phyloP scores from a whole-genome alignment of 257 asterid genomes.

The Agastache rugosa region DNA sequence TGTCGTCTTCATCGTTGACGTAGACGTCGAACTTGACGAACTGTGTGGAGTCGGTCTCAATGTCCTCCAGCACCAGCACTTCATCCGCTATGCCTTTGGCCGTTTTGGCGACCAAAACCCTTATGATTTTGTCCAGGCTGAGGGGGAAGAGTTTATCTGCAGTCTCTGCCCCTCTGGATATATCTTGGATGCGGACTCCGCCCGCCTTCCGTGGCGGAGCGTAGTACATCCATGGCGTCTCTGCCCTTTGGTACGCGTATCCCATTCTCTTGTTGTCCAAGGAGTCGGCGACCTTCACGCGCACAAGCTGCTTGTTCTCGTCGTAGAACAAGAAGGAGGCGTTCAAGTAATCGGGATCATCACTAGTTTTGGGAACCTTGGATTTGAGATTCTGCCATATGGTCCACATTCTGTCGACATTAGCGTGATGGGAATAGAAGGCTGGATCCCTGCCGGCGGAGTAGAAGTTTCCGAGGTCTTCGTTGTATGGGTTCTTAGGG shows the following conservation, averaged over 20 bases:
- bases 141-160: slow-evolving; percentile 45
- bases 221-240: slow-evolving; percentile 54
- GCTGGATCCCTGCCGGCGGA: slow-evolving; percentile 61
- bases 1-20: slow-evolving; percentile 58
- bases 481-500: not conserved
- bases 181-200: slow-evolving; percentile 25
- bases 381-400: slow-evolving; percentile 44
- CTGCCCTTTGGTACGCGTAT: slow-evolving; percentile 39
- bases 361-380: slow-evolving; percentile 27
- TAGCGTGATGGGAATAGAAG: slow-evolving; percentile 67
- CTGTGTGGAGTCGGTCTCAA: slow-evolving; percentile 37
- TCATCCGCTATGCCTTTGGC: slow-evolving; percentile 46
- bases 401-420: slow-evolving; percentile 73
- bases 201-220: slow-evolving; percentile 39
- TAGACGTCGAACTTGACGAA: slow-evolving; percentile 56
- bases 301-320: slow-evolving; percentile 47
- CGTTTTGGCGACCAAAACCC: slow-evolving; percentile 46
- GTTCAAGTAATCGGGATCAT: slow-evolving; percentile 44
- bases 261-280: slow-evolving; percentile 50
- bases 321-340: slow-evolving; percentile 61
- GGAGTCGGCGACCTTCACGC: slow-evolving; percentile 46
- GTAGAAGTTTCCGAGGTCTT: slow-evolving; percentile 50
- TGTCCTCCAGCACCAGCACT: slow-evolving; percentile 43
- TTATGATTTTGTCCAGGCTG: slow-evolving; percentile 27
- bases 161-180: slow-evolving; percentile 10